Conservation (phyloP, 257 asterid genomes). For the Mitragyna speciosa region DNA sequence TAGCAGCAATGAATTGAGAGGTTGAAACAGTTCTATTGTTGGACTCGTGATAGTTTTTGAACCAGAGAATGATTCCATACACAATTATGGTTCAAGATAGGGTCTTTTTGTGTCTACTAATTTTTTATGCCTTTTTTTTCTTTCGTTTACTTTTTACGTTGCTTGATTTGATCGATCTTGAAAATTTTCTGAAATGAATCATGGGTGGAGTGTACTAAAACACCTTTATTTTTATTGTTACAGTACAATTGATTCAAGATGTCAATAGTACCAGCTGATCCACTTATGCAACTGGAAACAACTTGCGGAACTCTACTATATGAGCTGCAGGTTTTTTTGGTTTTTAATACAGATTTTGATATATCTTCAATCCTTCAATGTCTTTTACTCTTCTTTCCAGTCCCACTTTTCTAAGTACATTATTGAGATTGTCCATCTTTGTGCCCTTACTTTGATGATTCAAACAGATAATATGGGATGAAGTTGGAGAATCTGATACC, state of each 20-base stretch:
- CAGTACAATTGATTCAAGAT: slow-evolving; percentile 35
- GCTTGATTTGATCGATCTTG: neutral
- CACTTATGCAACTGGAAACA: slow-evolving; percentile 60
- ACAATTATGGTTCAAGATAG: neutral
- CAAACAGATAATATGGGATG: slow-evolving; percentile 92
- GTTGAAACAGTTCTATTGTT: neutral
- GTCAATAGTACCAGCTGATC: slow-evolving; percentile 41
- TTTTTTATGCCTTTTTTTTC: neutral
- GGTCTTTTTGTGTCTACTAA: neutral
- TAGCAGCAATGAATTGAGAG: neutral
- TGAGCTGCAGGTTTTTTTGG: slow-evolving; percentile 72
- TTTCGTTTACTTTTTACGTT: neutral
- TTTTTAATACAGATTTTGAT: neutral
- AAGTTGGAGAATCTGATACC: slow-evolving; percentile 87
- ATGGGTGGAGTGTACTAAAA: neutral
- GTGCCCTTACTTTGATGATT: slow-evolving; percentile 6
- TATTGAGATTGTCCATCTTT: slow-evolving; percentile 1
- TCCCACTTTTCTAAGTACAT: neutral
- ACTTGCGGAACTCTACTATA: slow-evolving; percentile 78
- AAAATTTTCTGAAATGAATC: neutral
- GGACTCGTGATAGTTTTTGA: neutral
- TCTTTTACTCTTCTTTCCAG: neutral
- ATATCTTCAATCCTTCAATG: neutral
- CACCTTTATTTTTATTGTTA: slow-evolving; percentile 13
- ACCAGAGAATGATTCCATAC: too few species aligned